Evolutionary conservation across 768 basidiomycete genomes (phyloP).

Genomic region (Strobilomyces echinocephalus): DNA sequence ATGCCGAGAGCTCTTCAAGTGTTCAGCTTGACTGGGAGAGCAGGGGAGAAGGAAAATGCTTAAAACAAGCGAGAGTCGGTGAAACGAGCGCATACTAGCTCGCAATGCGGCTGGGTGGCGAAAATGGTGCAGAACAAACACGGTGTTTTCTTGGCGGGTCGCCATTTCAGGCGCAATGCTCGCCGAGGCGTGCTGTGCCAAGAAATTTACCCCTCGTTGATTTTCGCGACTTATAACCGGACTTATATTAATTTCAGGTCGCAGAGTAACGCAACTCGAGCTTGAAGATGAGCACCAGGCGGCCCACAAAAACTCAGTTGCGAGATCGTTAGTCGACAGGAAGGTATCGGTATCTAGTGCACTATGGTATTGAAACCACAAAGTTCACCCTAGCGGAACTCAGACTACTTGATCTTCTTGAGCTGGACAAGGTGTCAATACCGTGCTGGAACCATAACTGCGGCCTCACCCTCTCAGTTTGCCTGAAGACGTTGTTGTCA

Average conservation of each 20-base stretch:
- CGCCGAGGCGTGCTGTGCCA: too few relatives aligned
- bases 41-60: slow-evolving; percentile 13
- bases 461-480: slow-evolving; percentile 71
- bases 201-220: too few relatives aligned
- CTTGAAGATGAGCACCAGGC: neutral
- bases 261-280: too few relatives aligned
- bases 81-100: slow-evolving; percentile 28
- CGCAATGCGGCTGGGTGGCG: neutral
- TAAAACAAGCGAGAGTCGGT: slow-evolving; percentile 21
- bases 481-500: slow-evolving; percentile 71
- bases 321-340: neutral
- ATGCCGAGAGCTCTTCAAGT: slow-evolving; percentile 5
- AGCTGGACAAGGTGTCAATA: slow-evolving; percentile 37
- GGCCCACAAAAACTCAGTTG: neutral
- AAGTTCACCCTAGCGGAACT: neutral
- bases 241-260: too few relatives aligned
- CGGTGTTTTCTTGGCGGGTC: too few relatives aligned
- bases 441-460: slow-evolving; percentile 13
- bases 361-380: neutral
- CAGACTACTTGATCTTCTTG: slow-evolving; percentile 51
- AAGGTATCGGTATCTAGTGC: slow-evolving; percentile 25
- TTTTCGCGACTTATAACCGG: too few relatives aligned
- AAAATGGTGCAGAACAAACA: neutral
- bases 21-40: slow-evolving; percentile 7
- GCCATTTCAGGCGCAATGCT: too few relatives aligned